phyloP scores from a whole-genome alignment of 495 filamentous ascomycete genomes.

The Copromyces sp. region DNA sequence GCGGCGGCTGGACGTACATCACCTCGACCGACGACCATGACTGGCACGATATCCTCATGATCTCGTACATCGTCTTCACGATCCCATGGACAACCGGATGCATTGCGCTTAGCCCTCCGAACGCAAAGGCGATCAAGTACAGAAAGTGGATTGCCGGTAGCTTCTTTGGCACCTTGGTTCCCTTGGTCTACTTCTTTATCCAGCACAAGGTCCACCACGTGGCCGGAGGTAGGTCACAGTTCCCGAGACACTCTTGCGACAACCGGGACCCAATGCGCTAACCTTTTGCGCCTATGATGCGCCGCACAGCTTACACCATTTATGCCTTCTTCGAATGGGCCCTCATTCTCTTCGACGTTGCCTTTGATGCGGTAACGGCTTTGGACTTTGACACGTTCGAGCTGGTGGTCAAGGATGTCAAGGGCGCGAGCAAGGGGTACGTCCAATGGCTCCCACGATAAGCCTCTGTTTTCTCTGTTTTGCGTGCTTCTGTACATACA shows the following conservation, averaged over 20 bases:
- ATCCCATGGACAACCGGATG: conserved; percentile 94
- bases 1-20: conserved; percentile 97
- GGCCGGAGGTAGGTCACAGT: conserved; percentile 64
- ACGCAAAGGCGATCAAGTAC: conserved; percentile 75
- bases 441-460: conserved; percentile 94
- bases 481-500: conserved; percentile 20
- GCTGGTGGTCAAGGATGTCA: conserved; percentile 77
- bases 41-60: conserved; percentile 99
- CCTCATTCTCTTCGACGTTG: conserved; percentile 88
- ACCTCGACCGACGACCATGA: conserved; percentile 97
- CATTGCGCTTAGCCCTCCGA: conserved; percentile 78
- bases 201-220: conserved; percentile 97
- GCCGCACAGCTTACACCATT: conserved; percentile 74
- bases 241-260: not conserved
- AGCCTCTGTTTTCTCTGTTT: conserved; percentile 8
- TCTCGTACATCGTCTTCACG: conserved; percentile 89
- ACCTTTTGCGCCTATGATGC: conserved; percentile 13
- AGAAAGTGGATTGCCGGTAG: conserved; percentile 71
- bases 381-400: conserved; percentile 89
- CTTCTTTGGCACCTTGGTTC: conserved; percentile 87
- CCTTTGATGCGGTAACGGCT: conserved; percentile 93
- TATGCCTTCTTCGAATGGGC: conserved; percentile 99
- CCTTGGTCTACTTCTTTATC: conserved; percentile 93
- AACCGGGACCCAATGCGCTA: not conserved
- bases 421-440: conserved; percentile 96